Conservation (phyloP, 371 early-diverging fungal species). For the Mortierella sp. region DNA sequence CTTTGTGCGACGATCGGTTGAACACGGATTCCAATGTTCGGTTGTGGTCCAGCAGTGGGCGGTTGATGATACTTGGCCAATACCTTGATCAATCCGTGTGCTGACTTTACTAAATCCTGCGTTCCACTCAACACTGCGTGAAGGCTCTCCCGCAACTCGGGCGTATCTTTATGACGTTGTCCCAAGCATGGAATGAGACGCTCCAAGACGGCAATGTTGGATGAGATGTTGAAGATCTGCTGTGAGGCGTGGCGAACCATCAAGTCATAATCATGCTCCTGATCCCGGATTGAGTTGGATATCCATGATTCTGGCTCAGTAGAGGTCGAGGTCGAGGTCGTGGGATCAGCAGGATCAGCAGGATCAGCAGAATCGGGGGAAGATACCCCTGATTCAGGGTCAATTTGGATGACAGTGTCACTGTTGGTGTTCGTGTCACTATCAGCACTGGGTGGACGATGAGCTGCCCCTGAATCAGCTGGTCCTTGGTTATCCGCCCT, state of each 20-base stretch:
- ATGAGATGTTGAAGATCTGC: slow-evolving; percentile 50
- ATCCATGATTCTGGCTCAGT: neutral
- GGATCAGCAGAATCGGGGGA: too few species aligned
- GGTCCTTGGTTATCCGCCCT: slow-evolving; percentile 19
- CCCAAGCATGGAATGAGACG: slow-evolving; percentile 45
- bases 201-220: slow-evolving; percentile 46
- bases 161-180: slow-evolving; percentile 48
- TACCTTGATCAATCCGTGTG: slow-evolving; percentile 27
- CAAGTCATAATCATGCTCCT: slow-evolving; percentile 44
- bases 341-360: too few species aligned
- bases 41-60: neutral
- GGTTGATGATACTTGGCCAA: slow-evolving; percentile 43
- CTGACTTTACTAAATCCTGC: slow-evolving; percentile 46
- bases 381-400: neutral
- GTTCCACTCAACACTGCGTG: slow-evolving; percentile 33
- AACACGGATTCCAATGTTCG: slow-evolving; percentile 10
- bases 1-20: neutral
- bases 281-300: slow-evolving; percentile 23
- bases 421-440: slow-evolving; percentile 10
- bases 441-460: neutral
- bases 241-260: slow-evolving; percentile 46
- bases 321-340: slow-evolving; percentile 9
- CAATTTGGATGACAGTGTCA: slow-evolving; percentile 14
- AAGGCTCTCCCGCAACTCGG: slow-evolving; percentile 32
- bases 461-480: slow-evolving; percentile 22